These are phyloP conservation scores for Fusarium duplospermum DNA, from an alignment of 2,329 filamentous ascomycete genomes.

Conservation along the genomic window DNA sequence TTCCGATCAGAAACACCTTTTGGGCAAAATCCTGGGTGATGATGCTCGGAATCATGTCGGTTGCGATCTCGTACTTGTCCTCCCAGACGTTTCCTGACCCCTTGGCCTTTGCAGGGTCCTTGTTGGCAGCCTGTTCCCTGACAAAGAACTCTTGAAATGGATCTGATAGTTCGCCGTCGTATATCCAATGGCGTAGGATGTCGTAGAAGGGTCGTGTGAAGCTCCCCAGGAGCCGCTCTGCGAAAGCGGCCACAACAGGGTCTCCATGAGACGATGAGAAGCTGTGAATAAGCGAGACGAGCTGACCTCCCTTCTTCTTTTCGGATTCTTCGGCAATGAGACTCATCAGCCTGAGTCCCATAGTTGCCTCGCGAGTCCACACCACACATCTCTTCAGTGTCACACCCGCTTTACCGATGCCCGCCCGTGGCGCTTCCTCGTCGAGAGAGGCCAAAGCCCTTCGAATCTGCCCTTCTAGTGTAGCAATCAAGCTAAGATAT, in stretches of 20 bases:
- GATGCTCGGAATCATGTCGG: slow-evolving; percentile 90
- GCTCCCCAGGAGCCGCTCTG: slow-evolving; percentile 85
- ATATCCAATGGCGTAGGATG: slow-evolving; percentile 96
- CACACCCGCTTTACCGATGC: slow-evolving; percentile 87
- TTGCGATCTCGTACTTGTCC: slow-evolving; percentile 91
- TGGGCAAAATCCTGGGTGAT: slow-evolving; percentile 94
- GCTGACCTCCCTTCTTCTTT: slow-evolving; percentile 84
- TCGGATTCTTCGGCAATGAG: slow-evolving; percentile 92
- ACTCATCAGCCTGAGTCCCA: slow-evolving; percentile 93
- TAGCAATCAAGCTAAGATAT: slow-evolving; percentile 91
- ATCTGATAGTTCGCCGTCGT: slow-evolving; percentile 97
- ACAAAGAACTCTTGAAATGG: slow-evolving; percentile 97
- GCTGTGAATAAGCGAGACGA: slow-evolving; percentile 92
- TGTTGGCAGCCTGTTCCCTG: slow-evolving; percentile 74
- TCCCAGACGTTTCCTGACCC: slow-evolving; percentile 95
- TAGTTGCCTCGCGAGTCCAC: slow-evolving; percentile 97
- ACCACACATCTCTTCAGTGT: slow-evolving; percentile 96
- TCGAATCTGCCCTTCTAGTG: slow-evolving; percentile 91
- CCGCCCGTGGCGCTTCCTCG: slow-evolving; percentile 72
- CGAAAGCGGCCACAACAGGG: slow-evolving; percentile 92
- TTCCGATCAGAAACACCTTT: slow-evolving; percentile 97
- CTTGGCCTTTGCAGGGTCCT: slow-evolving; percentile 63
- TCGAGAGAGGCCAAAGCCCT: slow-evolving; percentile 81
- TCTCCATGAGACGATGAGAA: slow-evolving; percentile 96
- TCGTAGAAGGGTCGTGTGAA: slow-evolving; percentile 97